A percentile compares a stretch with the other conserved stretches of the same genome.
phyloP scores from a whole-genome alignment of 257 asterid species.

The Scutellaria galericulata region DNA sequence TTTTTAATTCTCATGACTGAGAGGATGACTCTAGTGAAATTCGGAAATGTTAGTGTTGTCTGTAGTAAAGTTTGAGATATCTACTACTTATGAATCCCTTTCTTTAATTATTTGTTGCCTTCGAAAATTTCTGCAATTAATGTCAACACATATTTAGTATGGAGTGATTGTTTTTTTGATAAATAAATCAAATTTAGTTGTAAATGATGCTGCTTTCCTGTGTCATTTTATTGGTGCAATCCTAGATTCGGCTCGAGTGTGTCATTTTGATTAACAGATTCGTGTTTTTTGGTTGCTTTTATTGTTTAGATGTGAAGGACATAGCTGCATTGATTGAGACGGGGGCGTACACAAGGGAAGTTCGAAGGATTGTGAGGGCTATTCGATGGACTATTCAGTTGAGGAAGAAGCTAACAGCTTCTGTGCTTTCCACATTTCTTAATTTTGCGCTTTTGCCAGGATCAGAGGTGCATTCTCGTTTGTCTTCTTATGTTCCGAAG shows the following conservation, averaged over 20 bases:
- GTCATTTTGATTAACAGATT: background rate
- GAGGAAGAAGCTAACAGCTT: slow-evolving; percentile 61
- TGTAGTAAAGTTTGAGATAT: background rate
- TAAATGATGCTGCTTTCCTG: background rate
- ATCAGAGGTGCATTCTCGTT: slow-evolving; percentile 65
- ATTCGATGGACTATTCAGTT: slow-evolving; percentile 79
- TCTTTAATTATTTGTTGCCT: slow-evolving; percentile 2
- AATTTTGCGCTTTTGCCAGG: slow-evolving; percentile 59
- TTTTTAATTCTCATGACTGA: background rate
- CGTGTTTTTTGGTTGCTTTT: slow-evolving; percentile 24
- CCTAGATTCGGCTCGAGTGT: slow-evolving; percentile 15
- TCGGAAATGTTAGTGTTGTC: background rate
- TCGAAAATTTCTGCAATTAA: background rate
- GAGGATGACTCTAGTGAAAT: slow-evolving; percentile 3
- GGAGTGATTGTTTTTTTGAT: background rate
- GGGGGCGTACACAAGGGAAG: slow-evolving; percentile 85
- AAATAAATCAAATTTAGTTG: background rate
- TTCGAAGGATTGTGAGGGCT: slow-evolving; percentile 77
- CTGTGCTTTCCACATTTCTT: slow-evolving; percentile 63
- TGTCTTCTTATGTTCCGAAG: slow-evolving; percentile 62
- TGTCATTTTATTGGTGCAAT: background rate
- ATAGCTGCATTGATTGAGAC: slow-evolving; percentile 77
- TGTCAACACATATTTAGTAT: background rate
- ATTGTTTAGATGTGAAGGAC: slow-evolving; percentile 68
- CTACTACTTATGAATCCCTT: background rate